Base-by-base conservation (phyloP, 768 basidiomycete species). In the Tulasnella sp. region DNA sequence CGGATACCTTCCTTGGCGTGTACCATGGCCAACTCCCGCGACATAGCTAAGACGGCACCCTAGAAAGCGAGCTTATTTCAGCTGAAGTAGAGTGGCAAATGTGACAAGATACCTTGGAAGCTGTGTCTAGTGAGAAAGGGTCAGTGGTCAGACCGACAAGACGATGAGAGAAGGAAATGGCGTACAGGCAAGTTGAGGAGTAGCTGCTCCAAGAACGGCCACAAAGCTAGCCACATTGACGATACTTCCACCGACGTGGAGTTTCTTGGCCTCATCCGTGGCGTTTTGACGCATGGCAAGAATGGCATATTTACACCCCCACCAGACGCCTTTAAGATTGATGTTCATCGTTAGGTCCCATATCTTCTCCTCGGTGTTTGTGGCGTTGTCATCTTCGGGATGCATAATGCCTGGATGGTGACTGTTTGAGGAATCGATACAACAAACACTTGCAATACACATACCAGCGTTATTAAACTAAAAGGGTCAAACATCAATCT, bases 301-400 rank as follows among this genome's bases (percentile, higher is more conserved):
- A 68, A 99, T 94, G 4, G 95, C 96, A 68, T 98, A 85, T 73
- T 97, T 98, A 78, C 88, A 94, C 30, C 96, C 96, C 85, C 86
- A 99, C 96, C 95, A 98, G 61, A 98, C 96, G 53, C 96, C 96
- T 74, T 98, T 99, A 68, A 95, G 81, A 71, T 98, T 98, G 76
- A 97, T 83, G 64, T 85, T 80, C 85, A 88, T 88, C 1, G 88
- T 91, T 60, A 91, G 76, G 69, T 90, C 88, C 95, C 96, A 99
- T 72, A 98, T 91, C 52, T 78, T 81, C 73, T 99, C 96, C 69
- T 95, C 92, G 17, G 96, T 99, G 71, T 91, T 95, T 68, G 97
- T 76, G 11, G 95, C 96, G 69, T 92, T 85, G 69, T 96, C 95
- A 66, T 99, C 95, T 9, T 77, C 82, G 17, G 91, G 84, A 70